Evolutionary conservation across 2,329 filamentous ascomycete genomes (phyloP).

Genomic region (Purpureocillium takamizusanense): DNA sequence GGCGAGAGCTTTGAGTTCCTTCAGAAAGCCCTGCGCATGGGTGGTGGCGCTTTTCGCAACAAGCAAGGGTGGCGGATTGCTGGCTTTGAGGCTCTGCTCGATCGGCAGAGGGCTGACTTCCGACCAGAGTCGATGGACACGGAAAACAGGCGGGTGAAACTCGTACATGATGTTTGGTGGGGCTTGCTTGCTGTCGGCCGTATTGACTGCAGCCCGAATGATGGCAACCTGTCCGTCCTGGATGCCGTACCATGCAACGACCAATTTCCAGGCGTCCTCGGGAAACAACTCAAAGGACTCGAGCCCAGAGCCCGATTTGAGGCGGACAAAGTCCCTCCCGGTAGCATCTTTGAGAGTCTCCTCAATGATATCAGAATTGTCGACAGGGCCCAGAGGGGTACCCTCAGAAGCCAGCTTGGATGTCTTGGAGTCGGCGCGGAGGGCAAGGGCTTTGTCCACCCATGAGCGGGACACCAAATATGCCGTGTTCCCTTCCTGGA

Average conservation of each 20-base stretch:
- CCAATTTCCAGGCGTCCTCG: conserved; percentile 69
- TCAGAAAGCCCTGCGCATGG: conserved; percentile 66
- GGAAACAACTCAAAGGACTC: conserved; percentile 73
- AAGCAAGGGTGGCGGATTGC: conserved; percentile 50
- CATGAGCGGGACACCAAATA: conserved; percentile 74
- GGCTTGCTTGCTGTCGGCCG: conserved; percentile 31
- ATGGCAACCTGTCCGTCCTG: conserved; percentile 63
- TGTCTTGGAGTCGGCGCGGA: conserved; percentile 49
- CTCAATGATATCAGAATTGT: conserved; percentile 76
- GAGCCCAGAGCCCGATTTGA: conserved; percentile 60
- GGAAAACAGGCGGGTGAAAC: conserved; percentile 75
- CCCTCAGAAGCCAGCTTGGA: conserved; percentile 51
- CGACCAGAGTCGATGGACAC: conserved; percentile 69
- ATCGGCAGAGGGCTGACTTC: conserved; percentile 46
- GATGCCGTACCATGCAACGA: conserved; percentile 76
- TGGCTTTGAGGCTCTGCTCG: conserved; percentile 51
- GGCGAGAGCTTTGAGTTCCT: conserved; percentile 58
- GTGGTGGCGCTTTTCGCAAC: conserved; percentile 64
- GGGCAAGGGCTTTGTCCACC: conserved; percentile 63
- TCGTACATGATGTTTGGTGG: conserved; percentile 68
- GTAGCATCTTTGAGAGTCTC: conserved; percentile 43
- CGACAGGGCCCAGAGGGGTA: conserved; percentile 64
- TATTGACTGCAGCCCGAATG: conserved; percentile 69
- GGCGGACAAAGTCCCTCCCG: conserved; percentile 55
- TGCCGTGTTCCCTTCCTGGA: conserved; percentile 64